Evolutionary conservation across 2,329 filamentous ascomycete species (phyloP).

Genomic region (Rhynchosporium agropyri): DNA sequence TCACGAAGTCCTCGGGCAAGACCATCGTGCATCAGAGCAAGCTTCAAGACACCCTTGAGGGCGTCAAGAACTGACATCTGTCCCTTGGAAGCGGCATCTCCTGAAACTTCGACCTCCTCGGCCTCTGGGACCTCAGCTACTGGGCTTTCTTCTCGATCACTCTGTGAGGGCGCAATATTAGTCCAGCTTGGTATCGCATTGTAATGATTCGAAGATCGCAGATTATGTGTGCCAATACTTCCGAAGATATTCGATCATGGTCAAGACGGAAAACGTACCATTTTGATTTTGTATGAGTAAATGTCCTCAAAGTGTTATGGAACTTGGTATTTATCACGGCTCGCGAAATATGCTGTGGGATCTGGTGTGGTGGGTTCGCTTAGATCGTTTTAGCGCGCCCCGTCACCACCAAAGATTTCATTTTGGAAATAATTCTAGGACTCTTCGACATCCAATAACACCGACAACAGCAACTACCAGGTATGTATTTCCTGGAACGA

Average conservation of each 20-base stretch:
- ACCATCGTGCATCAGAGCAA: constrained; percentile 99
- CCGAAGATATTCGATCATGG: neutral
- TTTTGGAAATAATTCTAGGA: constrained; percentile 16
- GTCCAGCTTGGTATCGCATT: neutral
- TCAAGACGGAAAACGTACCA: constrained; percentile 28
- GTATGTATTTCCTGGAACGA: constrained; percentile 39
- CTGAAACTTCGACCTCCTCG: constrained; percentile 93
- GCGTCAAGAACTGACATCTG: constrained; percentile 98
- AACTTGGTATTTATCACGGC: neutral
- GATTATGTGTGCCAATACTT: neutral
- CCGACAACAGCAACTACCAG: constrained; percentile 27
- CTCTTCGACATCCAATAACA: constrained; percentile 16
- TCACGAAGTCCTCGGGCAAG: constrained; percentile 98
- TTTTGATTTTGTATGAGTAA: constrained; percentile 33
- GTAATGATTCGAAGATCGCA: neutral
- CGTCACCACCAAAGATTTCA: neutral
- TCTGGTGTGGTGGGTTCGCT: neutral
- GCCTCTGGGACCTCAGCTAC: constrained; percentile 80
- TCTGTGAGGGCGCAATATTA: constrained; percentile 55
- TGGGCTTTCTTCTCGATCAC: constrained; percentile 99
- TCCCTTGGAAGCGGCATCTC: constrained; percentile 81
- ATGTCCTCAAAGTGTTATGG: constrained; percentile 22
- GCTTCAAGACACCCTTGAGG: constrained; percentile 98
- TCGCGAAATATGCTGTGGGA: constrained; percentile 1
- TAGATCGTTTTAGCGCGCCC: constrained; percentile 1